phyloP scores from a whole-genome alignment of 305 asterid species.

The Fraxinus xanthoxyloides region DNA sequence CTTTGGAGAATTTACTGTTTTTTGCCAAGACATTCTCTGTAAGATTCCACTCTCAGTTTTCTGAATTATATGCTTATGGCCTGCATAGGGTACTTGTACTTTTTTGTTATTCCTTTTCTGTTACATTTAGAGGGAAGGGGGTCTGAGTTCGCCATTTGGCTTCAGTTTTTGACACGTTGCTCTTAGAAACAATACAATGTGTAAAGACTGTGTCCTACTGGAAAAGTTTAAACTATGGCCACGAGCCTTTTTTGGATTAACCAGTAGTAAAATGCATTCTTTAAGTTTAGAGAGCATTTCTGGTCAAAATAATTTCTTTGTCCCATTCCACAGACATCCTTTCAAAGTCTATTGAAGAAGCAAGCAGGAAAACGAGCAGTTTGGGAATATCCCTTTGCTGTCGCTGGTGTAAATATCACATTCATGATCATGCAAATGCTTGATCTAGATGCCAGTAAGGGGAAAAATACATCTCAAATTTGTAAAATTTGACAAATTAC shows the following conservation, averaged over 20 bases:
- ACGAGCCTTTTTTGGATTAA: not conserved
- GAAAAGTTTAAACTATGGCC: not conserved
- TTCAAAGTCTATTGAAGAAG: constrained; percentile 58
- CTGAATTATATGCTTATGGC: not conserved
- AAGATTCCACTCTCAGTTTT: constrained; percentile 23
- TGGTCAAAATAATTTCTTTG: not conserved
- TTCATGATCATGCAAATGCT: constrained; percentile 82
- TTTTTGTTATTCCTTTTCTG: not conserved
- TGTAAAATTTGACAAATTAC: not conserved
- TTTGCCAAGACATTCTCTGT: constrained; percentile 76
- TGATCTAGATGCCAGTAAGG: constrained; percentile 72
- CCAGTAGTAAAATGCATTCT: not conserved
- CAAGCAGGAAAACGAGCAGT: constrained; percentile 63
- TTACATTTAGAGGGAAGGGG: not conserved
- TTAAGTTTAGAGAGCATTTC: not conserved
- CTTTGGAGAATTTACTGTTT: constrained; percentile 71
- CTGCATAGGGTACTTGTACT: not conserved
- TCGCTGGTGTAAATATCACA: constrained; percentile 45
- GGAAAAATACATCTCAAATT: not conserved
- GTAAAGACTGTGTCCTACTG: not conserved
- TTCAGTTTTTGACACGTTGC: not conserved
- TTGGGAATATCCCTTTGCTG: constrained; percentile 69
- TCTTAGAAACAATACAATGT: not conserved
- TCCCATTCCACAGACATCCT: constrained; percentile 44
- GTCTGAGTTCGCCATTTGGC: not conserved